Evolutionary conservation across 106 monocot genomes (phyloP), one percentile per base, ranked within the genome.

Genomic region (Dactylorhiza incarnata): DNA sequence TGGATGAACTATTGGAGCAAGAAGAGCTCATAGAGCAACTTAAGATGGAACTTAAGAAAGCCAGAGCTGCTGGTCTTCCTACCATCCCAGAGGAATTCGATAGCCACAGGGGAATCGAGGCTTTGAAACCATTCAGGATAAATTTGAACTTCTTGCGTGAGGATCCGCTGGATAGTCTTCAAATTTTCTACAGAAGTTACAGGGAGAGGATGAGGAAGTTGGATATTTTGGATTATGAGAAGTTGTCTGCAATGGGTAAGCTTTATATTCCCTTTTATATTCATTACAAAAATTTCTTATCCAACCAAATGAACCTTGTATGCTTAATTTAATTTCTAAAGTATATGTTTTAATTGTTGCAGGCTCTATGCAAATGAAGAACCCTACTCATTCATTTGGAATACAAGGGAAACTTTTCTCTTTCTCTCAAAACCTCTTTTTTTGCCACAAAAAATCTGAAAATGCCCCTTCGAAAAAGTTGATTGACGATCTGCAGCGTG

Each of bases 201-300:
- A 77, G 86, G 49, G 91, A 89, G 76, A 87, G 87, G 68, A 94
- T 99, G 99, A 87, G 89, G 75, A 94, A 91, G 78, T 63, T 94
- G 11, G 94, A 99, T 81, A 88, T 94, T 45, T 78, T 91, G 82
- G 88, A 87, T 71, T 84, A 91, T 78, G 91, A 99, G 77, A 99
- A 99, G 83, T 86, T 99, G 91, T 89, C 89, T 85, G 94, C 97
- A 68, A 85, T 99, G 20, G 91, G 97, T 99, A 74, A 85, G 91
- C 17, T 47, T 19, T 6, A 5, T 44, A 17, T 11, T 49, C 19
- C 49, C 72, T 23, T 0, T 49, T 23, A 7, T 1, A 69, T 46
- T 43, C 69, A 69, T 0, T 65, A 26, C n/a, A n/a, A n/a, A 54
- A 5, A 56, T 56, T 56, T n/a, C 5, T 56, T 56, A 56, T 56